These are phyloP conservation scores for Zymoseptoria passerinii DNA, from an alignment of 2,329 filamentous ascomycete genomes.

Conservation along the genomic window DNA sequence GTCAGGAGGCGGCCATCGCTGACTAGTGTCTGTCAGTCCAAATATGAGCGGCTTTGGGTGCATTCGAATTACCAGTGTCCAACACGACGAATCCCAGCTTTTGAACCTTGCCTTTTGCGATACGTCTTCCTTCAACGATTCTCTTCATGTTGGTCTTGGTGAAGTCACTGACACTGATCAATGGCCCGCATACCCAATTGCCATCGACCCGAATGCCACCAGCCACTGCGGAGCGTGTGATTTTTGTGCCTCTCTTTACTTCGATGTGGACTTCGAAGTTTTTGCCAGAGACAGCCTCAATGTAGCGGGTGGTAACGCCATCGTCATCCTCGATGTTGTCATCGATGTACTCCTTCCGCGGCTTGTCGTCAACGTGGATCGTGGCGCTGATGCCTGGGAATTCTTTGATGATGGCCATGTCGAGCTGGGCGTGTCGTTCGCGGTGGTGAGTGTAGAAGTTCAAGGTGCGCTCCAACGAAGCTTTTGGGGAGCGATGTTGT, in stretches of 20 bases:
- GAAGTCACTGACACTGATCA: too few relatives aligned
- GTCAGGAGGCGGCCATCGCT: background rate
- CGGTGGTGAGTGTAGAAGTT: too few relatives aligned
- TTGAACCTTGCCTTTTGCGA: background rate
- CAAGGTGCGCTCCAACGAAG: too few relatives aligned
- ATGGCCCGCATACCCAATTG: too few relatives aligned
- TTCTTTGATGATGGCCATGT: conserved; percentile 14
- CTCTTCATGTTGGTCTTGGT: background rate
- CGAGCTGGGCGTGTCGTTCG: too few relatives aligned
- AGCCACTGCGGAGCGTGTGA: too few relatives aligned
- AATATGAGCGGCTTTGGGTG: background rate
- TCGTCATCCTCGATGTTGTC: conserved; percentile 2
- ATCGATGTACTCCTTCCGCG: conserved; percentile 18
- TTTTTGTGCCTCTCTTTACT: background rate
- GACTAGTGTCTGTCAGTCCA: background rate
- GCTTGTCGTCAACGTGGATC: conserved; percentile 12
- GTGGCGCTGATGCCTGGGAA: conserved; percentile 16
- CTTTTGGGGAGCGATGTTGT: too few relatives aligned
- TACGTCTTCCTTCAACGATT: background rate
- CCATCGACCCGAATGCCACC: too few relatives aligned
- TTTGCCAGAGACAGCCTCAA: conserved; percentile 14
- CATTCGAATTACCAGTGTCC: conserved; percentile 1
- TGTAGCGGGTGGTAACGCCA: conserved; percentile 16
- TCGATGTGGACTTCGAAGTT: conserved; percentile 13
- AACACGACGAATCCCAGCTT: conserved; percentile 6